These are phyloP conservation scores for Boletellus deceptivus DNA, from an alignment of 1,284 basidiomycete genomes.

Conservation along the genomic window DNA sequence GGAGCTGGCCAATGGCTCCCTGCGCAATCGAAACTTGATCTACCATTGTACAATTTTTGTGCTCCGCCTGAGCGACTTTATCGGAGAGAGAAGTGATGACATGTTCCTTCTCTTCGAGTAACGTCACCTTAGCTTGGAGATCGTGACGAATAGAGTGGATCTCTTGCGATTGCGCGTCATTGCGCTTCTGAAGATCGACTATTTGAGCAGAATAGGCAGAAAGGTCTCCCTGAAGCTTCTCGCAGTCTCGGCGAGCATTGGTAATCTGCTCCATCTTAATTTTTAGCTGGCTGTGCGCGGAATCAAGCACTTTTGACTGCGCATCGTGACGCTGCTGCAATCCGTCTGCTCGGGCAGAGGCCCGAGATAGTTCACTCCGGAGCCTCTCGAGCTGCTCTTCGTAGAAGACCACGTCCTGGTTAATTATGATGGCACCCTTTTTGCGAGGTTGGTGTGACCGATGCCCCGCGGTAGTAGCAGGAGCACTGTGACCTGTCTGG, in stretches of 20 bases:
- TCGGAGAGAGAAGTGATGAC: conserved; percentile 1
- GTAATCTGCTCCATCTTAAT: not conserved
- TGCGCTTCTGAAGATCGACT: conserved; percentile 1
- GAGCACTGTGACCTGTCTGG: not conserved
- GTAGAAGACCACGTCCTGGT: not conserved
- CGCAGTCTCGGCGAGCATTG: not conserved
- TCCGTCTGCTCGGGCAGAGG: not conserved
- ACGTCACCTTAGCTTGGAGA: not conserved
- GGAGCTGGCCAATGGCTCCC: conserved; percentile 5
- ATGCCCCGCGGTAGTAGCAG: not conserved
- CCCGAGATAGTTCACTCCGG: not conserved
- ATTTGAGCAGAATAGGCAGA: not conserved
- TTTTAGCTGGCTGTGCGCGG: not conserved
- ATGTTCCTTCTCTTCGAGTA: conserved; percentile 2
- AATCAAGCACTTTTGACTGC: not conserved
- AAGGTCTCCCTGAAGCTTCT: conserved; percentile 6
- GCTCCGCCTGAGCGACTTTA: not conserved
- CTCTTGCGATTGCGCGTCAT: conserved; percentile 4
- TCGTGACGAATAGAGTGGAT: conserved; percentile 5
- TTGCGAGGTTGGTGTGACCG: not conserved
- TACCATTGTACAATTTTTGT: not conserved
- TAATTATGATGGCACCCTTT: not conserved
- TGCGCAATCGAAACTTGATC: not conserved
- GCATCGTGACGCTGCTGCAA: conserved; percentile 1
- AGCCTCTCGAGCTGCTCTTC: conserved; percentile 2